Conservation (phyloP, 257 asterid species). For the Solanum lycopersicoides region DNA sequence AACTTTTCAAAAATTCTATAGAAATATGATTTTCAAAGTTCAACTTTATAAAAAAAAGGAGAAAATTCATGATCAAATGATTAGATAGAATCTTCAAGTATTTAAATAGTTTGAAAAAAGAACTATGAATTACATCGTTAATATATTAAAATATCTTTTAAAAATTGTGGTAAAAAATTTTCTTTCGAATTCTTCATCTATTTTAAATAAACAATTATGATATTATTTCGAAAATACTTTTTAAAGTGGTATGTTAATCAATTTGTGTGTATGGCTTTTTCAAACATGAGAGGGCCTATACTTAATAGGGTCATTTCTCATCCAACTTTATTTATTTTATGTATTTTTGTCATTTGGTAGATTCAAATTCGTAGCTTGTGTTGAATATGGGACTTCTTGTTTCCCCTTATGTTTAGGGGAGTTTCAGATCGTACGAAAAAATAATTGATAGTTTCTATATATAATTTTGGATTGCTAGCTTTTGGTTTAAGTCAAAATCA, state of each 20-base stretch:
- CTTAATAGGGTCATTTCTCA: background rate
- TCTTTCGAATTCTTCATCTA: background rate
- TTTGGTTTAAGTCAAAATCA: background rate
- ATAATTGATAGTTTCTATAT: rapidly evolving
- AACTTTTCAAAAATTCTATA: background rate
- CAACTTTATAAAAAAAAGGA: background rate
- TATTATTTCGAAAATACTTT: background rate
- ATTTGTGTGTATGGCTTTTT: background rate
- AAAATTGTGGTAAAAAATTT: background rate
- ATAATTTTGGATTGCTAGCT: background rate
- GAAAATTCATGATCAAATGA: background rate
- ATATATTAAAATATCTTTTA: background rate
- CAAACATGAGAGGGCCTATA: background rate
- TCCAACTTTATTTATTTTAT: background rate
- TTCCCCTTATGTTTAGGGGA: background rate
- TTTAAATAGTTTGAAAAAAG: background rate
- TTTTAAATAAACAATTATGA: background rate
- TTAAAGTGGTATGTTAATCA: background rate
- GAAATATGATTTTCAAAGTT: background rate
- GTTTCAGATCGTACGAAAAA: rapidly evolving
- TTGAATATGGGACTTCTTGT: background rate
- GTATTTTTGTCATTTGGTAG: background rate
- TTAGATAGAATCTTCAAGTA: background rate
- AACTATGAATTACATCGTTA: background rate
- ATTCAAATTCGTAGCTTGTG: background rate